Evolutionary conservation across 495 filamentous ascomycete genomes (phyloP), one percentile per base, ranked within the genome.

Genomic region (Penicillium subrubescens): DNA sequence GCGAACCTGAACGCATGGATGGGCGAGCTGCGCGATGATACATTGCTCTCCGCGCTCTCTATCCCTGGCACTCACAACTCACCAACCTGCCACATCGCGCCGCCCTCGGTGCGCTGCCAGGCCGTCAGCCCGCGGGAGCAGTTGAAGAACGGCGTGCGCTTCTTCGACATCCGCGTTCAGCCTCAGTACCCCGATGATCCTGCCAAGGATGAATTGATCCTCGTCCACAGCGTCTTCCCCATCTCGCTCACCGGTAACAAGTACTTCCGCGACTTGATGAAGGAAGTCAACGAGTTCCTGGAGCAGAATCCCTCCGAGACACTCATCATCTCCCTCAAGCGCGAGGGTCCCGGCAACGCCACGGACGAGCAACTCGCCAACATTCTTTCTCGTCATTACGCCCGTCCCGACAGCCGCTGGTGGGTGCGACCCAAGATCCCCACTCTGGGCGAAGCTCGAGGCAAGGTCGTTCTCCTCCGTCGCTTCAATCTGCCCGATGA

Each of bases 11-110:
- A 86, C 62, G 78, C 82, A 19, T 99, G 95, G 95, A 98, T 98
- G 93, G 69, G 79, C 55, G 81, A 87, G 41, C 80, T 97, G 35
- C 80, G 79, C 50, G 85, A 91, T 68, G 81, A 86, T 29, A 88
- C 84, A 17, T 84, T 91, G 0, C 80, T 98, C 25, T 92, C 92
- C 12, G 84, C 89, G 5, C 86, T 99, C 34, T 92, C 89, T 48
- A 96, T 99, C 63, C 96, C 95, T 2, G 95, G 95, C 60, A 98
- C 95, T 0, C 95, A 99, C 83, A 99, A 99, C 77, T 91, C 89
- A 8, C 91, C 94, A 2, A 95, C 94, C 3, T 88, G 85, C 77
- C 82, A 95, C 76, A 75, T 84, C 29, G 94, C 95, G 21, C 86
- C 97, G 0, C 95, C 95, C 8, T 95, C 92, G 0, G 95, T 99